A percentile compares a stretch with the other conserved stretches of the same genome.
These are phyloP conservation scores for Triticum timopheevii DNA, from an alignment of 176 grass and related monocot species.

Conservation along the genomic window DNA sequence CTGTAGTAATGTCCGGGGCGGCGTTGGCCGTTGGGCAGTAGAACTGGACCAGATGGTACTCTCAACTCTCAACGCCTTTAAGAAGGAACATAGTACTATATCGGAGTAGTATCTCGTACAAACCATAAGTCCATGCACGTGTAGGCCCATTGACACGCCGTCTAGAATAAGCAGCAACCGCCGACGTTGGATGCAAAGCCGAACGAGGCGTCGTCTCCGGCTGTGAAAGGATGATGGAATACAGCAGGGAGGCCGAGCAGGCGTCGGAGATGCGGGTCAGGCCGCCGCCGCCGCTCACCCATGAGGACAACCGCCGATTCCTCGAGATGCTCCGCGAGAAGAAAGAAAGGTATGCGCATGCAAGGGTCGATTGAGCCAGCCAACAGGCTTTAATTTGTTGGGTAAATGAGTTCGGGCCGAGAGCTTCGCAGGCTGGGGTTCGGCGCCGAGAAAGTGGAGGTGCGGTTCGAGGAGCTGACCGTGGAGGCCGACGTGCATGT, in stretches of 20 bases:
- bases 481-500: constrained; percentile 55
- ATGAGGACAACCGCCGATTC: constrained; percentile 69
- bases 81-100: too few species aligned
- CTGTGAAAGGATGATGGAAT: too few species aligned
- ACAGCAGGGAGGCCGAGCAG: not conserved
- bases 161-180: not conserved
- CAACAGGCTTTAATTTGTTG: too few species aligned
- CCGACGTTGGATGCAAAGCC: too few species aligned
- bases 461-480: constrained; percentile 52
- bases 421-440: constrained; percentile 34
- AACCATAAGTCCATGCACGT: not conserved
- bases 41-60: too few species aligned
- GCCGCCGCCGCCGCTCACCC: constrained; percentile 51
- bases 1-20: too few species aligned
- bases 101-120: too few species aligned
- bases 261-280: not conserved
- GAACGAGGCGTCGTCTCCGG: too few species aligned
- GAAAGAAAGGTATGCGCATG: constrained; percentile 47
- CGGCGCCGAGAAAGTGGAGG: constrained; percentile 51
- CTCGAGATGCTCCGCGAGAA: constrained; percentile 65
- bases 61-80: too few species aligned
- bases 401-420: not conserved
- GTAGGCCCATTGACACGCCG: not conserved
- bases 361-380: not conserved
- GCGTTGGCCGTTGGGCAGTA: too few species aligned